Base-by-base conservation (phyloP, 768 basidiomycete species). In the Mycena polygramma region DNA sequence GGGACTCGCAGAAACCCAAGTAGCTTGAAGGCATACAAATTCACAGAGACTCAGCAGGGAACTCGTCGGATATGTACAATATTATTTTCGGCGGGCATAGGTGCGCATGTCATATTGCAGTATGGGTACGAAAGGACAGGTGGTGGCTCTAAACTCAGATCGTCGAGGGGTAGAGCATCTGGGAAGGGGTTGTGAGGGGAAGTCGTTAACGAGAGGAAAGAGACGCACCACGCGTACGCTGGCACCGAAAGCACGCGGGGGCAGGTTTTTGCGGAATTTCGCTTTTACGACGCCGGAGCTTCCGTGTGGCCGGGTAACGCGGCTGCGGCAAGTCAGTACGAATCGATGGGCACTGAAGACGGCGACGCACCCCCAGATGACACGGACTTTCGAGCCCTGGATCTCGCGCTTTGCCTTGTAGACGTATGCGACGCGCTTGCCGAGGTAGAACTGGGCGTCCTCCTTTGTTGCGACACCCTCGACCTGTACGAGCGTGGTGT, bases 391-490 rank as follows among this genome's bases (percentile, higher is more conserved):
- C 75, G 95, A 94, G 69, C 98, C 98, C 82, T 92, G 92, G 75
- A 97, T 90, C 84, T 95, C 94, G 82, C 91, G 88, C 89, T 98
- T 96, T 70, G 96, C 97, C 81, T 92, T 94, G 92, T 99, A 99
- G 75, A 99, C 96, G 84, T 92, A 99, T 69, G 98, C 98, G 73
- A 99, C 89, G 76, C 97, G 94, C 96, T 99, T 99, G 80, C 98
- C 98, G 72, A 99, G 91, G 89, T 99, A 99, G 84, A 96, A 97
- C 81, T 95, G 92, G 48, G 97, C 95, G 79, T 97, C 96, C 85
- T 97, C 90, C 84, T 96, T 94, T 78, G 85, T 92, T 73, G 91
- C 90, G 66, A 98, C 96, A 79, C 97, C 97, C 87, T 99, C 98
- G 80, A 99, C 95, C 84, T 97, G 96, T 78, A 99, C 84, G 77